These are phyloP conservation scores for Collybiopsis luxurians DNA, from an alignment of 768 basidiomycete species.

Conservation along the genomic window DNA sequence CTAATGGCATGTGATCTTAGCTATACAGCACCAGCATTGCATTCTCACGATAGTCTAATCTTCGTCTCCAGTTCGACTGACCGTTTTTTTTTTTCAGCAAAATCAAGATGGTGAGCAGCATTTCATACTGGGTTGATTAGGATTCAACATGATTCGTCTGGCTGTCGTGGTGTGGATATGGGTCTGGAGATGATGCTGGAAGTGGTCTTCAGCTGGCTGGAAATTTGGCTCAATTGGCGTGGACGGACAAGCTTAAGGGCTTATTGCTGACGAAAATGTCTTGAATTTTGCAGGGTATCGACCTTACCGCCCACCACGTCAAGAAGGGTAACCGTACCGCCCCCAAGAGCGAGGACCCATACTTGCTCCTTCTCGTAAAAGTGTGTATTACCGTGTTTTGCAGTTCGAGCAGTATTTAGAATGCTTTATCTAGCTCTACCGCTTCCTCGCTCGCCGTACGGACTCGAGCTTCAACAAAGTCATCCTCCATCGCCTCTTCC, in stretches of 20 bases:
- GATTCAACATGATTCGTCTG: no score
- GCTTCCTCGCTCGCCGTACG: conserved; percentile 97
- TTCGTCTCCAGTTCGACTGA: no score
- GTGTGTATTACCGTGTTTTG: conserved; percentile 39
- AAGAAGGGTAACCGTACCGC: conserved; percentile 94
- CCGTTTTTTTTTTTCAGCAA: conserved; percentile 32
- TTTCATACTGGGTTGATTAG: no score
- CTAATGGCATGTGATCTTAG: background rate
- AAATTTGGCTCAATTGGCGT: no score
- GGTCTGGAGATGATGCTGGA: no score
- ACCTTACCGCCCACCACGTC: conserved; percentile 96
- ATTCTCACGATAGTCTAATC: no score
- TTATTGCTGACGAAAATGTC: background rate
- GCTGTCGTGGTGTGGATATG: background rate
- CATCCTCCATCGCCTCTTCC: conserved; percentile 94
- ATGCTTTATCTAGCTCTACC: conserved; percentile 71
- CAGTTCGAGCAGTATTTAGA: conserved; percentile 10
- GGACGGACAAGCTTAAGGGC: no score
- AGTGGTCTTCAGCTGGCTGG: no score
- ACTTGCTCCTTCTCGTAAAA: conserved; percentile 97
- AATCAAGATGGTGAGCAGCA: conserved; percentile 83
- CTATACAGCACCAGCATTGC: no score
- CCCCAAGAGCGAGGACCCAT: conserved; percentile 99
- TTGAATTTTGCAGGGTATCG: conserved; percentile 79
- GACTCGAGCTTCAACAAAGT: conserved; percentile 96